Percentiles rank a stretch among this genome's conserved stretches.
Evolutionary conservation across 164 flowering plant species (phyloP).

Genomic region (Litsea cubeba): DNA sequence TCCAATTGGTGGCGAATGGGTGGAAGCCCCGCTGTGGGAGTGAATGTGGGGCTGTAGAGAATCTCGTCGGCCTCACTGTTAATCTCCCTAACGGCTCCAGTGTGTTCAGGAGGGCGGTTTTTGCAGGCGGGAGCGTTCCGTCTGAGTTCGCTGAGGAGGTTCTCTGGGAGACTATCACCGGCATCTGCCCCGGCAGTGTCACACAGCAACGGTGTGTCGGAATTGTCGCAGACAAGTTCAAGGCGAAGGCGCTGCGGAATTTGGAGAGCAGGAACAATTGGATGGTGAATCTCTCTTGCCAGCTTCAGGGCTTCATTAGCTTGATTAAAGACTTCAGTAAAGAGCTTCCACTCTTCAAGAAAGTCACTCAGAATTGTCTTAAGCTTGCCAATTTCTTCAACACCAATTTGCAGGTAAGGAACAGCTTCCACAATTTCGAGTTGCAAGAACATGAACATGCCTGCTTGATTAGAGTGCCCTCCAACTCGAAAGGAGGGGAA

Average conservation of each 20-base stretch:
- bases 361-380: constrained; percentile 52
- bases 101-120: constrained; percentile 67
- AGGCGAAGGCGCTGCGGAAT: constrained; percentile 68
- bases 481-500: constrained; percentile 7
- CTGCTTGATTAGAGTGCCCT: constrained; percentile 48
- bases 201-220: constrained; percentile 63
- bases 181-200: constrained; percentile 48
- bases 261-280: constrained; percentile 79
- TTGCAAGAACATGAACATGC: constrained; percentile 65
- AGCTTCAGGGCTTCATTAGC: constrained; percentile 63
- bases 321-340: constrained; percentile 70
- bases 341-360: constrained; percentile 62
- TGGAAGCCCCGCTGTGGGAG: constrained; percentile 43
- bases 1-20: constrained; percentile 80
- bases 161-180: constrained; percentile 63
- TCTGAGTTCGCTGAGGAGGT: constrained; percentile 82
- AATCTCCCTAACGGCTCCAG: constrained; percentile 95
- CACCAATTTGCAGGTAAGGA: constrained; percentile 47
- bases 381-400: constrained; percentile 64
- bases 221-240: constrained; percentile 76
- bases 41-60: constrained; percentile 31
- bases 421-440: constrained; percentile 60
- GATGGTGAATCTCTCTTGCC: constrained; percentile 91
- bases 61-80: constrained; percentile 66
- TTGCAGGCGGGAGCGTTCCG: constrained; percentile 53